Evolutionary conservation across 768 basidiomycete genomes (phyloP).

Genomic region (Boletus bicolor): DNA sequence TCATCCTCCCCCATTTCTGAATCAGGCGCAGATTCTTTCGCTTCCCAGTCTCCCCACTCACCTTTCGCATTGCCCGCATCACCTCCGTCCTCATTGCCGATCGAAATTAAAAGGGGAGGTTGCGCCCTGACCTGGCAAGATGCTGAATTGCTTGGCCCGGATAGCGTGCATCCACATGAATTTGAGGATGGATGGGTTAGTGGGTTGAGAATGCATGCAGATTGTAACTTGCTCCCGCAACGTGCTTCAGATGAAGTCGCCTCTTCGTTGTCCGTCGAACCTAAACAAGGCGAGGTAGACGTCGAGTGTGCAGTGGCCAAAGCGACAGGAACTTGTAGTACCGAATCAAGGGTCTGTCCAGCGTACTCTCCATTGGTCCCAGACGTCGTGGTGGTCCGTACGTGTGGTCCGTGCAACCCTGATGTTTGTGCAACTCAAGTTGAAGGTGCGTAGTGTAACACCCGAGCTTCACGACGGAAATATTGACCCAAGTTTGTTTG

Average conservation of each 20-base stretch:
- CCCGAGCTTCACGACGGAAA: not conserved
- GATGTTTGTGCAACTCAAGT: conserved; percentile 64
- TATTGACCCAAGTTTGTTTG: conserved; percentile 8
- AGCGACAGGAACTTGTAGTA: conserved; percentile 4
- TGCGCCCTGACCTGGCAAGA: conserved; percentile 40
- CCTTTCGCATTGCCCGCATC: conserved; percentile 11
- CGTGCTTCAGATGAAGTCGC: not conserved
- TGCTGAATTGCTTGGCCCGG: conserved; percentile 44
- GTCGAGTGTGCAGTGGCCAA: not conserved
- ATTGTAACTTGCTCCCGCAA: conserved; percentile 7
- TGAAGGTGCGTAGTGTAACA: conserved; percentile 50
- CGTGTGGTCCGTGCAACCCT: conserved; percentile 60
- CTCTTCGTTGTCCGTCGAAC: not conserved
- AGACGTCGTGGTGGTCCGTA: conserved; percentile 53
- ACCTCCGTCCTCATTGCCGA: conserved; percentile 8
- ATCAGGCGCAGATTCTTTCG: conserved; percentile 10
- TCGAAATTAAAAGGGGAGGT: conserved; percentile 6
- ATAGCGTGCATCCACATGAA: conserved; percentile 41
- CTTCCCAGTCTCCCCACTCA: conserved; percentile 13
- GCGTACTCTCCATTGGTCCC: conserved; percentile 5
- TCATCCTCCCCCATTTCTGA: conserved; percentile 22
- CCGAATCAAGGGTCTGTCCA: not conserved
- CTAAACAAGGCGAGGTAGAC: conserved; percentile 3
- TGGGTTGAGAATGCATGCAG: conserved; percentile 11
- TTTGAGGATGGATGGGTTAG: conserved; percentile 38